Conservation (phyloP, 2,329 filamentous ascomycete species). For the Neurospora sp. region DNA sequence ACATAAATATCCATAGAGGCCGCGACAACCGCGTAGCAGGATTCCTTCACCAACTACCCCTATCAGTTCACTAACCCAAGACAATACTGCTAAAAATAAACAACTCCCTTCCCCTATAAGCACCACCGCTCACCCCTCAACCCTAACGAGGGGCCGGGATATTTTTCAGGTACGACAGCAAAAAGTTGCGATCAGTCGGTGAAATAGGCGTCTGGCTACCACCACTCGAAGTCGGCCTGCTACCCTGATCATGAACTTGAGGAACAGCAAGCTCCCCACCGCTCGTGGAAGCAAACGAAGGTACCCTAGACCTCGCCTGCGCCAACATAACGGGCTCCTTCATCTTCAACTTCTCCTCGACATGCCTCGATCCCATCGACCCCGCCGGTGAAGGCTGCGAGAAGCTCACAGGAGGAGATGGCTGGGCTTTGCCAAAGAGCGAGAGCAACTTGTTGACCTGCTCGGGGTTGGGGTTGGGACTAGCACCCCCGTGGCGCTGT, state of each 20-base stretch:
- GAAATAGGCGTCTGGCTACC: constrained; percentile 49
- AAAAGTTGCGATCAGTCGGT: constrained; percentile 63
- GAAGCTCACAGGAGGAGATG: not conserved
- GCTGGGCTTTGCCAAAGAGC: constrained; percentile 44
- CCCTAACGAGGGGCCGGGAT: not conserved
- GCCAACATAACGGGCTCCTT: constrained; percentile 17
- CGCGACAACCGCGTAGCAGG: not conserved
- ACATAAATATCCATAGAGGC: not conserved
- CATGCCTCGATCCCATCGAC: not conserved
- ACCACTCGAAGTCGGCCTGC: constrained; percentile 27
- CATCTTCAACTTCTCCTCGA: constrained; percentile 17
- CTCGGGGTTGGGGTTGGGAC: constrained; percentile 26
- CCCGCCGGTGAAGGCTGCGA: constrained; percentile 19
- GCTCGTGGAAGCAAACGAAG: constrained; percentile 33
- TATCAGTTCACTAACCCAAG: not conserved
- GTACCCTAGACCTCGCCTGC: constrained; percentile 20
- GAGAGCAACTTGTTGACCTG: constrained; percentile 45
- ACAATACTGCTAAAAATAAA: not conserved
- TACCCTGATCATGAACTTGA: constrained; percentile 10
- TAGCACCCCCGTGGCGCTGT: not conserved
- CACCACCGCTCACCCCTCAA: not conserved
- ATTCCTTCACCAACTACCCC: not conserved
- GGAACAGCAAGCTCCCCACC: constrained; percentile 19
- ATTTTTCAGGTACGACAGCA: constrained; percentile 64
- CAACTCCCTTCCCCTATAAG: not conserved